These are phyloP conservation scores for Cordyceps tenuipes DNA, from an alignment of 2,329 filamentous ascomycete genomes.

Conservation along the genomic window DNA sequence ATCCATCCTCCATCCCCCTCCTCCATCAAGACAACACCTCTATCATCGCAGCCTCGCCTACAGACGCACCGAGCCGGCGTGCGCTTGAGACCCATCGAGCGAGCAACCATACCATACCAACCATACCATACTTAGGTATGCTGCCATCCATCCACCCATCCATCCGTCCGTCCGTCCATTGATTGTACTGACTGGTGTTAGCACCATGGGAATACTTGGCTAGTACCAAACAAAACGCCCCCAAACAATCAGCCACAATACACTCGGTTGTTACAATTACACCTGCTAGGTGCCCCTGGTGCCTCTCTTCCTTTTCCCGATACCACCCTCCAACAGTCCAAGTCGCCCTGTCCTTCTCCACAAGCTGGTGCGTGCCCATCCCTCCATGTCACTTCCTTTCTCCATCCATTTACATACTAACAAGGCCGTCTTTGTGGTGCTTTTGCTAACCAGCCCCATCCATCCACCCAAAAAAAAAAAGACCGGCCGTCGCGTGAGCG, in stretches of 20 bases:
- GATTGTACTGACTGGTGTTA: background rate
- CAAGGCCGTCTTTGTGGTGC: conserved; percentile 6
- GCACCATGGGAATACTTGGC: background rate
- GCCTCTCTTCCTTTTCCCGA: conserved; percentile 10
- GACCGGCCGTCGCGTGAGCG: conserved; percentile 4
- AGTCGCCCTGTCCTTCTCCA: background rate
- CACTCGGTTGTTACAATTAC: conserved; percentile 10
- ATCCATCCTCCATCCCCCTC: background rate
- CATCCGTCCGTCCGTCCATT: conserved; percentile 7
- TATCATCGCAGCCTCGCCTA: conserved; percentile 10
- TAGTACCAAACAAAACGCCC: background rate
- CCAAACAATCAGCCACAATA: conserved; percentile 3
- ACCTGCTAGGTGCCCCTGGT: background rate
- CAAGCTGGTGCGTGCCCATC: conserved; percentile 8
- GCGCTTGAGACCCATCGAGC: conserved; percentile 2
- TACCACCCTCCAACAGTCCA: conserved; percentile 13
- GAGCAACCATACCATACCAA: background rate
- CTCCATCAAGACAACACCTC: background rate
- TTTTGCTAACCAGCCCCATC: background rate
- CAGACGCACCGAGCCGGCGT: background rate
- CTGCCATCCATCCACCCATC: background rate
- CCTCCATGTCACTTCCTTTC: background rate
- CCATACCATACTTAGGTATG: conserved; percentile 1
- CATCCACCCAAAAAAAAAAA: background rate
- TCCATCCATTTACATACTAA: conserved; percentile 6